Evolutionary conservation across 257 asterid species (phyloP), one percentile per base, ranked within the genome.

Genomic region (Prunella vulgaris): DNA sequence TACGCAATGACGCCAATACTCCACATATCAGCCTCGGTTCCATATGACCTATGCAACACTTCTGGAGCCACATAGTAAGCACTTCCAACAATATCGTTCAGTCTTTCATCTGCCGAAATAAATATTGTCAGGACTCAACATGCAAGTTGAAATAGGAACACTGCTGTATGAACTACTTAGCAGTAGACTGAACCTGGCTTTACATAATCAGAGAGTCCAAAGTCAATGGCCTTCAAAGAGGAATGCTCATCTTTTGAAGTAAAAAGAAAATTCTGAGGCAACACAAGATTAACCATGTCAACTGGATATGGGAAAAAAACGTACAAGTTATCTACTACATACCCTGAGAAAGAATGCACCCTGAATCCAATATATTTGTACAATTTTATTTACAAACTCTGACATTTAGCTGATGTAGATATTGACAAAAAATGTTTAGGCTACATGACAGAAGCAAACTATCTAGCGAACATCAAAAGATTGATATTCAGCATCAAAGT

Each of bases 21-120:
- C 98, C 98, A 92, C 95, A 89, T 90, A 79, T 92, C 98, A 24
- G 92, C 96, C 79, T 92, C 96, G 18, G 95, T 86, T 73, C 98
- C 96, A 69, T 92, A 92, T 25, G 98, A 84, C 80, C 98, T 84
- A 71, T 89, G 96, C 76, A 92, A 69, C 71, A 88, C 96, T 72
- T 88, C 96, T 3, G 96, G 96, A 7, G 96, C 96, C 67, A 88
- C 96, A 20, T 86, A 88, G 67, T 88, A 91, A 70, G 96, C 96
- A 73, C 96, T 89, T 77, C 96, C 96, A 49, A 89, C 98, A 61
- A 92, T 92, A 81, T 92, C 98, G 68, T 89, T 87, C 73, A 87
- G 89, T 79, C 96, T 86, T 84, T 87, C 92, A 76, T 89, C 96
- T 87, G 85, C 46, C 44, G 73, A 70, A 61, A 68, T 37, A 69